Percentiles rank a stretch among this genome's conserved stretches.
These are phyloP conservation scores for Fistulinella prunicolor DNA, from an alignment of 768 basidiomycete species.

Conservation along the genomic window DNA sequence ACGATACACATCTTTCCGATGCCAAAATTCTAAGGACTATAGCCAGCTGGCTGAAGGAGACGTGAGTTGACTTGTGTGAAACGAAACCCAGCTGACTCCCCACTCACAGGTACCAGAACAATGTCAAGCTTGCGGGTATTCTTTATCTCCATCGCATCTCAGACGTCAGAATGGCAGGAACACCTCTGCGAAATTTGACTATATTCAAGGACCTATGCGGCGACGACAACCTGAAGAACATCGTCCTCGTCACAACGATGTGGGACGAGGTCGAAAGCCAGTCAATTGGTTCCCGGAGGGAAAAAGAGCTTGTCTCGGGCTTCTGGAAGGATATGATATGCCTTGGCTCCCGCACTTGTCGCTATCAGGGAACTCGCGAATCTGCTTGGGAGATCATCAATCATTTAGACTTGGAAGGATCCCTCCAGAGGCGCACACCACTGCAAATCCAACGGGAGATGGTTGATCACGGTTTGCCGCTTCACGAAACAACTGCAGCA, in stretches of 20 bases:
- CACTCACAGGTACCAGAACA: slow-evolving; percentile 6
- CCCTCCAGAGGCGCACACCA: background rate
- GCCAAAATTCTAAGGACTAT: slow-evolving; percentile 10
- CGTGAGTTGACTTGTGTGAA: slow-evolving; percentile 2
- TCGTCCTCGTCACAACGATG: slow-evolving; percentile 21
- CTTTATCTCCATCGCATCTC: slow-evolving; percentile 17
- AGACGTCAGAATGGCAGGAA: slow-evolving; percentile 10
- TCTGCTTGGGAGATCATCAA: slow-evolving; percentile 16
- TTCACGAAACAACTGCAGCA: slow-evolving; percentile 15
- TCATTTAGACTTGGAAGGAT: background rate
- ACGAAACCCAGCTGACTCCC: background rate
- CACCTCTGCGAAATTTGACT: slow-evolving; percentile 3
- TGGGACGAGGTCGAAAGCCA: slow-evolving; percentile 9
- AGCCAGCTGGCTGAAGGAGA: slow-evolving; percentile 15
- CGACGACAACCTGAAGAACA: slow-evolving; percentile 4
- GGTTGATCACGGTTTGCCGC: slow-evolving; percentile 8
- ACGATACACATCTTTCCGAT: slow-evolving; percentile 13
- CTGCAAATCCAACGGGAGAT: slow-evolving; percentile 17
- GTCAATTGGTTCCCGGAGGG: slow-evolving; percentile 7
- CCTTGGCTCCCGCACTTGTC: slow-evolving; percentile 10
- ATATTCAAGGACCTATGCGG: slow-evolving; percentile 15
- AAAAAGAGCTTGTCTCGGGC: slow-evolving; percentile 8
- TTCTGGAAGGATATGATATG: slow-evolving; percentile 17
- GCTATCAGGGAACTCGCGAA: slow-evolving; percentile 8
- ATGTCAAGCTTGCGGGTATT: slow-evolving; percentile 11